Evolutionary conservation across 352 stramenopile genomes (phyloP), one percentile per base, ranked within the genome.

Genomic region (Phytophthora kernoviae): DNA sequence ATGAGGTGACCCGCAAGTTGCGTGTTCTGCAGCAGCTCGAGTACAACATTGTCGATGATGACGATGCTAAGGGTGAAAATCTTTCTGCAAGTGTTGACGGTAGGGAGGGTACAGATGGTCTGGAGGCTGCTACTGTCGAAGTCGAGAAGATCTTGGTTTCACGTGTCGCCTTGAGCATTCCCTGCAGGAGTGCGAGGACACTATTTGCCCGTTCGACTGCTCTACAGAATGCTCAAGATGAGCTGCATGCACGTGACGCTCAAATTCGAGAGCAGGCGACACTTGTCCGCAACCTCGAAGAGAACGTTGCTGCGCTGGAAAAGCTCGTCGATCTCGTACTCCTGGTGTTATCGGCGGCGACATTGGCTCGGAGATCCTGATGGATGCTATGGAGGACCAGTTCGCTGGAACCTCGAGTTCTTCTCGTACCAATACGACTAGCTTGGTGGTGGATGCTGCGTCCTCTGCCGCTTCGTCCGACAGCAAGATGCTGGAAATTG

Each of bases 1-100:
- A 97, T 15, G 90, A 93, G 6, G 87, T 98, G 63, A 78, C 90
- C 17, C 80, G 88, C 27, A 88, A 98, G 53, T 59, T 98, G 6
- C 84, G 81, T n/a, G 85, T 98, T 39, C 60, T 98, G 34, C 94
- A 98, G 67, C 85, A 96, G 43, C 70, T 98, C 8, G 94, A 98
- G 51, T 90, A 91, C 60, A 93, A 93, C 47, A 83, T 91, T 52
- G 71, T 93, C 11, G 81, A 90, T 36, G 81, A 91, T 2, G 79
- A 90, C 5, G 75, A 79, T 9, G 75, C 67, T 26, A 62, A 59
- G 17, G 69, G 65, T n/a, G 69, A 68, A n/a, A 46, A 49, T 22
- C 51, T 37, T 40, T 60, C 43, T 21, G 24, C 33, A 22, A 51
- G 58, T 34, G 34, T 37, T 22, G 37, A 66, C 12, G 47, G 58